phyloP scores from a whole-genome alignment of 768 basidiomycete species.

The Trichaptum fuscoviolaceum region DNA sequence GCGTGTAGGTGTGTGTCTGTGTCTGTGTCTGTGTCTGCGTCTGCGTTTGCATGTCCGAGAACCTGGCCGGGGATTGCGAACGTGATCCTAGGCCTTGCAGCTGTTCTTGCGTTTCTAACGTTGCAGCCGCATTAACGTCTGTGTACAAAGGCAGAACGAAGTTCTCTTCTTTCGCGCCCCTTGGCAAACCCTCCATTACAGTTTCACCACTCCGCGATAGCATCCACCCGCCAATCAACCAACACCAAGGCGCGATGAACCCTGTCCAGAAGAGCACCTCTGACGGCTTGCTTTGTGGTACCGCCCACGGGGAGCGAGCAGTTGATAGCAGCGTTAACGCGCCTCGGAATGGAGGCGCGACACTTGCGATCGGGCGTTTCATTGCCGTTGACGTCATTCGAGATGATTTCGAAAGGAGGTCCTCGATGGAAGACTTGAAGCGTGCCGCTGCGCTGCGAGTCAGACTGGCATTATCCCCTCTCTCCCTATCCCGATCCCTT shows the following conservation, averaged over 20 bases:
- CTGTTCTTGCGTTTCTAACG: slow-evolving; percentile 19
- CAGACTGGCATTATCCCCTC: not conserved
- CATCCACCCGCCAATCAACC: slow-evolving; percentile 77
- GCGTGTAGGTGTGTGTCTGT: not conserved
- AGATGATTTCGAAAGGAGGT: not conserved
- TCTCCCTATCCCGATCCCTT: not conserved
- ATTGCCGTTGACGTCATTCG: not conserved
- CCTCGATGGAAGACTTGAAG: not conserved
- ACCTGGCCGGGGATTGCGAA: slow-evolving; percentile 17
- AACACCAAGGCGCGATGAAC: slow-evolving; percentile 66
- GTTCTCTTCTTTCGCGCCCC: slow-evolving; percentile 40
- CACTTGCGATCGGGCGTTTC: not conserved
- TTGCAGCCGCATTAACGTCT: slow-evolving; percentile 12
- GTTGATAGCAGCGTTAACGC: not conserved
- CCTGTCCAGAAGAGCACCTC: slow-evolving; percentile 72
- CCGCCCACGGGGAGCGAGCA: slow-evolving; percentile 10
- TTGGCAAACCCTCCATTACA: slow-evolving; percentile 39
- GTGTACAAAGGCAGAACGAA: slow-evolving; percentile 27
- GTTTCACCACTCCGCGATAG: slow-evolving; percentile 45
- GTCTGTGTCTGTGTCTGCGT: not conserved
- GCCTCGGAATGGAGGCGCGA: not conserved
- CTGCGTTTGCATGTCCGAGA: not conserved
- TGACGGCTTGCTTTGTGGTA: slow-evolving; percentile 24
- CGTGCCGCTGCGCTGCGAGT: not conserved
- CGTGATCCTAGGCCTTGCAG: slow-evolving; percentile 18